Conservation (phyloP, 441 rosid species). For the Rhodomyrtus psidioides region DNA sequence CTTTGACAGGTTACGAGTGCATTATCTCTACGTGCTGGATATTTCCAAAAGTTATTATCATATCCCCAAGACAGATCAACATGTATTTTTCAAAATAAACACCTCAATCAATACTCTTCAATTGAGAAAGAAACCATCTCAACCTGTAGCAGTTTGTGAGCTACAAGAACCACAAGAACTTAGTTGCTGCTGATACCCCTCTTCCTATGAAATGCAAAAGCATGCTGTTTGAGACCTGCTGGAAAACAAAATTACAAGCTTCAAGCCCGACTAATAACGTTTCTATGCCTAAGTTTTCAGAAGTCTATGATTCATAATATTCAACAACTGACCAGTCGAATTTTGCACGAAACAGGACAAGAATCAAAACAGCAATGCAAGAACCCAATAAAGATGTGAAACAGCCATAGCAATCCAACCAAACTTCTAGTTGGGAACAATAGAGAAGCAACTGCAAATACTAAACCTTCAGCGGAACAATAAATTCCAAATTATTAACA, state of each 20-base stretch:
- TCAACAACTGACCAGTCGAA: neutral
- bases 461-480: neutral
- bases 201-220: neutral
- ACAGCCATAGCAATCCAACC: neutral
- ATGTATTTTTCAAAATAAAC: neutral
- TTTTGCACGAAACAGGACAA: neutral
- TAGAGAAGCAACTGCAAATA: neutral
- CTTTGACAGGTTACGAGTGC: neutral
- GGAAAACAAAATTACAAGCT: neutral
- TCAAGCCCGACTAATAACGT: neutral
- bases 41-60: neutral
- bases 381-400: neutral
- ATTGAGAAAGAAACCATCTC: neutral
- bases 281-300: neutral
- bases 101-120: neutral
- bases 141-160: neutral
- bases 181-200: neutral
- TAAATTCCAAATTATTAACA: neutral
- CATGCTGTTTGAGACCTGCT: neutral
- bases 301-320: neutral
- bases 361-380: neutral
- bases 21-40: neutral
- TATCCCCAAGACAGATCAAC: neutral
- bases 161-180: neutral
- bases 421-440: neutral